Evolutionary conservation across 2,329 filamentous ascomycete species (phyloP).

Genomic region (Diplocarpon rosae): DNA sequence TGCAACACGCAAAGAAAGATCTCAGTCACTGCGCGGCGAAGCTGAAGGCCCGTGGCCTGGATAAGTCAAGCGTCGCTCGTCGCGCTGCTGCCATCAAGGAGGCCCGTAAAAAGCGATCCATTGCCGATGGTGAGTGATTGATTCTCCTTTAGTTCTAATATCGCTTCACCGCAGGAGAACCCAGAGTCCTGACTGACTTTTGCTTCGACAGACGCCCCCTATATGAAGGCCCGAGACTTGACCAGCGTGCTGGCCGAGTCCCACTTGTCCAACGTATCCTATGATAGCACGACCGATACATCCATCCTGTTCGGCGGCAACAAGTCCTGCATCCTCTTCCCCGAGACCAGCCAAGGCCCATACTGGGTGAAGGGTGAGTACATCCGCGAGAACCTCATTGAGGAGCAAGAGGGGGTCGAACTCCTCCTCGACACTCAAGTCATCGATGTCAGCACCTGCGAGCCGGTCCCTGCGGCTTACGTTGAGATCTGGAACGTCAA

Average conservation of each 20-base stretch:
- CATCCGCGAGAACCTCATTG: constrained; percentile 29
- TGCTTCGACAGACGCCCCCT: constrained; percentile 1
- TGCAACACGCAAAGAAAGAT: constrained; percentile 27
- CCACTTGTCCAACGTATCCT: constrained; percentile 19
- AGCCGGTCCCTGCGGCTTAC: constrained; percentile 29
- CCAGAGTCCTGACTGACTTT: no score
- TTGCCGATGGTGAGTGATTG: constrained; percentile 7
- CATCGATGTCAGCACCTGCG: constrained; percentile 31
- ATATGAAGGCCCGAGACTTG: constrained; percentile 13
- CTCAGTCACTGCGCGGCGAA: constrained; percentile 31
- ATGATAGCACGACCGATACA: constrained; percentile 27
- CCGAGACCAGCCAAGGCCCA: constrained; percentile 42
- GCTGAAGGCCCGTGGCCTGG: constrained; percentile 30
- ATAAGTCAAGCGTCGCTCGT: constrained; percentile 26
- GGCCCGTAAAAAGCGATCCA: constrained; percentile 27
- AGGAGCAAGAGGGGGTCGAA: constrained; percentile 29
- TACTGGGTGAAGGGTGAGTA: constrained; percentile 36
- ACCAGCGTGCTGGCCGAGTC: constrained; percentile 9
- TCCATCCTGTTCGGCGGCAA: constrained; percentile 32
- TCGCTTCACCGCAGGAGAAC: no score
- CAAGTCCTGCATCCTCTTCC: constrained; percentile 38
- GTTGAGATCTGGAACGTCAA: constrained; percentile 34
- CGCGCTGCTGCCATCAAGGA: constrained; percentile 27
- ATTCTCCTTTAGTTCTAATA: background rate
- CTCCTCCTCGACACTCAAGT: constrained; percentile 32